phyloP scores from a whole-genome alignment of 2,329 filamentous ascomycete species.

The Fusarium palustre region DNA sequence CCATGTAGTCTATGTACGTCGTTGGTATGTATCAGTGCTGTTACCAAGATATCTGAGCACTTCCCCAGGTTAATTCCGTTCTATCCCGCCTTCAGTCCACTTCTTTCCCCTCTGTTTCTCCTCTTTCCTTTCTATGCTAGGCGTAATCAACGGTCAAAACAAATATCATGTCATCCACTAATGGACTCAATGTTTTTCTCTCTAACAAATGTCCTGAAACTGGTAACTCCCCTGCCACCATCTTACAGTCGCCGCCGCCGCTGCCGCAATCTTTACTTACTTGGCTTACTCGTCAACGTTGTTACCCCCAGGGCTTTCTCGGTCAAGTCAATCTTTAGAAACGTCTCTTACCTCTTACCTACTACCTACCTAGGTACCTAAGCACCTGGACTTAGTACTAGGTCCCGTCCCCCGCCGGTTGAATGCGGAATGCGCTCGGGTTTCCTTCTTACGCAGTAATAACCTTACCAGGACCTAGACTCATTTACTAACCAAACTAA shows the following conservation, averaged over 20 bases:
- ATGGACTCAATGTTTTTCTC: slow-evolving; percentile 14
- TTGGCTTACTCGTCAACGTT: slow-evolving; percentile 9
- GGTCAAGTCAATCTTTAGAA: slow-evolving; percentile 3
- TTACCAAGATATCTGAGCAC: neutral
- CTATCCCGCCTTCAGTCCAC: slow-evolving; percentile 26
- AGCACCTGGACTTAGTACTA: neutral
- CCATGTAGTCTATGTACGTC: neutral
- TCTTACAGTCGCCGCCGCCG: slow-evolving; percentile 6
- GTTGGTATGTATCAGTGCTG: neutral
- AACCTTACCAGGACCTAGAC: neutral
- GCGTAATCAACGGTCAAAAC: slow-evolving; percentile 4
- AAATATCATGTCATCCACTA: slow-evolving; percentile 24
- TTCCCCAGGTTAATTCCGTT: slow-evolving; percentile 29
- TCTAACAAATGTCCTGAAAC: slow-evolving; percentile 25
- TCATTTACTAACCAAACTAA: slow-evolving; percentile 9
- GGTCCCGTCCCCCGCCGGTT: slow-evolving; percentile 8
- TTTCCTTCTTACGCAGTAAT: neutral
- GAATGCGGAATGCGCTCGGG: slow-evolving; percentile 19
- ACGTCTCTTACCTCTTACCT: neutral
- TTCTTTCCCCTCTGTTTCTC: slow-evolving; percentile 12
- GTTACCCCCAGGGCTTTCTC: neutral
- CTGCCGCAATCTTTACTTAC: slow-evolving; percentile 3
- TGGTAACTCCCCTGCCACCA: slow-evolving; percentile 26
- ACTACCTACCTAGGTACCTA: neutral
- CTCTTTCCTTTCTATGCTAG: neutral